These are phyloP conservation scores for Fusarium secorum DNA, from an alignment of 2,329 filamentous ascomycete species.

Conservation along the genomic window DNA sequence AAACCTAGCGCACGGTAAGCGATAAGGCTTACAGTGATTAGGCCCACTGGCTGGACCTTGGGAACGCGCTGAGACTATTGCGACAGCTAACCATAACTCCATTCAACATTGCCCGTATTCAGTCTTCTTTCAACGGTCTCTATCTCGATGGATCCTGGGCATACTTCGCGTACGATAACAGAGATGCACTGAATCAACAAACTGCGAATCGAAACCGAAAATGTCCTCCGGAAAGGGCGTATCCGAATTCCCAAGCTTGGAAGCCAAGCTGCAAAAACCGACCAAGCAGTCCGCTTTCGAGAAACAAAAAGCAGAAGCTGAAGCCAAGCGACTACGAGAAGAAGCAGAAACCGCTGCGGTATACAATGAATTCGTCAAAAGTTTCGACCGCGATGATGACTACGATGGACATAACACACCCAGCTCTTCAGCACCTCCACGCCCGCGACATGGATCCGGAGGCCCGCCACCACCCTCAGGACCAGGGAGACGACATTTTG, in stretches of 20 bases:
- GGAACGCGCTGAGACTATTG: background rate
- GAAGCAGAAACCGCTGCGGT: constrained; percentile 87
- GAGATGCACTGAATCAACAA: constrained; percentile 21
- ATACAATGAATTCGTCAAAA: constrained; percentile 87
- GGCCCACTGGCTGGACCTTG: background rate
- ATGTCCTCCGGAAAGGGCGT: constrained; percentile 61
- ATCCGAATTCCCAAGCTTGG: constrained; percentile 72
- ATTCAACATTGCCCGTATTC: background rate
- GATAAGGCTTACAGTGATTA: background rate
- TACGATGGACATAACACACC: constrained; percentile 41
- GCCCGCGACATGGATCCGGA: constrained; percentile 42
- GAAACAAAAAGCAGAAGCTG: constrained; percentile 85
- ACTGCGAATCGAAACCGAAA: constrained; percentile 10
- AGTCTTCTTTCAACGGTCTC: background rate
- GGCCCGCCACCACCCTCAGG: constrained; percentile 36
- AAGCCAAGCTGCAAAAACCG: constrained; percentile 79
- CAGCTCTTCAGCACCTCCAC: constrained; percentile 25
- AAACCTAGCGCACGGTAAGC: background rate
- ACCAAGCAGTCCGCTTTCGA: constrained; percentile 89
- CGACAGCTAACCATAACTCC: constrained; percentile 9
- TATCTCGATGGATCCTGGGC: background rate
- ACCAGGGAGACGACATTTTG: constrained; percentile 69
- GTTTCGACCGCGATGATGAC: constrained; percentile 69
- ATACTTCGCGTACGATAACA: background rate
- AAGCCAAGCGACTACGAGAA: constrained; percentile 85